Evolutionary conservation across 768 basidiomycete genomes (phyloP).

Genomic region (Lactarius evosmus): DNA sequence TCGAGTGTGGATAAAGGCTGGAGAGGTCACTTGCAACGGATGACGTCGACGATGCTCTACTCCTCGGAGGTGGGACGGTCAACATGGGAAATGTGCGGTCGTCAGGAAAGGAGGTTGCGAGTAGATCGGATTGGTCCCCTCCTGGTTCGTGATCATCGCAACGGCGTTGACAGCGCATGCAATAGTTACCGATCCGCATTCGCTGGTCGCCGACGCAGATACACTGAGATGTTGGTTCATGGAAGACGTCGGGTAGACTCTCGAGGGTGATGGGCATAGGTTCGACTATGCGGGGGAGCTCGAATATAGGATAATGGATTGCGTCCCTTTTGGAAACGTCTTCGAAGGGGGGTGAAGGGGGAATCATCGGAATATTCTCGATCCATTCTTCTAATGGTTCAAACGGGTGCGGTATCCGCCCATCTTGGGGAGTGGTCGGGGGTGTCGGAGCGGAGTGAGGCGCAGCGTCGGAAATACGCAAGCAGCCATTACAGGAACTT

Average conservation of each 20-base stretch:
- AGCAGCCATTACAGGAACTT: constrained; percentile 21
- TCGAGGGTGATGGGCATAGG: constrained; percentile 19
- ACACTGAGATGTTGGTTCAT: constrained; percentile 28
- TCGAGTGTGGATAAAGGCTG: constrained; percentile 18
- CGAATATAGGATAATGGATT: constrained; percentile 3
- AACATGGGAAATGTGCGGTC: constrained; percentile 17
- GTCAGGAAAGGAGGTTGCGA: neutral
- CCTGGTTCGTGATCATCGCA: constrained; percentile 20
- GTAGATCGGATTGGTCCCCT: constrained; percentile 15
- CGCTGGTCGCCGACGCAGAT: constrained; percentile 11
- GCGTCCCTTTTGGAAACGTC: constrained; percentile 7
- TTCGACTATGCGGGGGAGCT: constrained; percentile 23
- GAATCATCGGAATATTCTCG: constrained; percentile 21
- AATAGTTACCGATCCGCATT: constrained; percentile 18
- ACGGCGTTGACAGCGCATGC: constrained; percentile 23
- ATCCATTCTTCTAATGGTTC: constrained; percentile 29
- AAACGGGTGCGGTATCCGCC: constrained; percentile 22
- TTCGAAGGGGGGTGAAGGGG: constrained; percentile 16
- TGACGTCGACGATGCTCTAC: constrained; percentile 27
- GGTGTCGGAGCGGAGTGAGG: constrained; percentile 27
- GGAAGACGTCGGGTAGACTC: constrained; percentile 33
- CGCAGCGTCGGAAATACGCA: constrained; percentile 17
- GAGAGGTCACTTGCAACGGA: constrained; percentile 25
- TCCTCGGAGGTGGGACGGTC: constrained; percentile 19
- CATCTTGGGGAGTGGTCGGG: constrained; percentile 27